Evolutionary conservation across 257 asterid species (phyloP).

Genomic region (Solanum tacnaense): DNA sequence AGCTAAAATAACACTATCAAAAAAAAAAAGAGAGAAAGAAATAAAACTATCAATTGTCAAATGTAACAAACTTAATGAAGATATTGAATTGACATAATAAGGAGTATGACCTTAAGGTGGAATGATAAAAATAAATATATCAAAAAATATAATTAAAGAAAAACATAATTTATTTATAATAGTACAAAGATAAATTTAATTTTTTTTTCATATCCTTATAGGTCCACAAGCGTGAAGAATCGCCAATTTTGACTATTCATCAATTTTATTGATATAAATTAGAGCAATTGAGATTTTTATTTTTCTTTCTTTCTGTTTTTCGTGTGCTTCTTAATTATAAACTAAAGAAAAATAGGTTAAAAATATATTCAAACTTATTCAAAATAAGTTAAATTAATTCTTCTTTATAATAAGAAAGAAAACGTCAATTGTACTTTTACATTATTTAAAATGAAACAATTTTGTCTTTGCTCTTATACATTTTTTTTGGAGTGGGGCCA

Average conservation of each 20-base stretch:
- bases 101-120: too few relatives aligned
- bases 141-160: too few relatives aligned
- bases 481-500: neutral
- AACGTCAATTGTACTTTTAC: neutral
- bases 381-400: too few relatives aligned
- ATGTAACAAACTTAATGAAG: too few relatives aligned
- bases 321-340: neutral
- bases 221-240: neutral
- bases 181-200: neutral
- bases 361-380: too few relatives aligned
- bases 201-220: neutral
- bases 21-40: too few relatives aligned
- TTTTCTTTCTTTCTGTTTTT: too few relatives aligned
- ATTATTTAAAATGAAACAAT: neutral
- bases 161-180: neutral
- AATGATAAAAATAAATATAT: too few relatives aligned
- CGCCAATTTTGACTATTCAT: neutral
- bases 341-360: neutral
- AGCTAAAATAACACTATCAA: too few relatives aligned
- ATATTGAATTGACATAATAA: too few relatives aligned
- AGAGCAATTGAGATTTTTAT: neutral
- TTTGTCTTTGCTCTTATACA: neutral
- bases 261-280: neutral
- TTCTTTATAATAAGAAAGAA: too few relatives aligned
- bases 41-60: too few relatives aligned